Evolutionary conservation across 495 filamentous ascomycete species (phyloP).

Genomic region (Talaromyces wortmannii): DNA sequence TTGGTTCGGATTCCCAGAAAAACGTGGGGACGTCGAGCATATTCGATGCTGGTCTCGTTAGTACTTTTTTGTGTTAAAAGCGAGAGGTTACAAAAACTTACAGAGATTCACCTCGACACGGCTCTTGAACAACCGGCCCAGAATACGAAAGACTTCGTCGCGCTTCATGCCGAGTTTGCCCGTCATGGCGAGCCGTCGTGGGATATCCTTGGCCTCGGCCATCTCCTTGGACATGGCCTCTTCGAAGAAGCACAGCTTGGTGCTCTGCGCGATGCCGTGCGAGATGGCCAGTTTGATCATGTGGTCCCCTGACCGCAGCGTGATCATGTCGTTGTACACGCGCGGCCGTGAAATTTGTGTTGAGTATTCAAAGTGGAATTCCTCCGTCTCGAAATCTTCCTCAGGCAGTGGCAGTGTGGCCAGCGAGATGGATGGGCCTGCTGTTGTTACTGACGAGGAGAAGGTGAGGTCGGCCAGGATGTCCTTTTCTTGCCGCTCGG

Average conservation of each 20-base stretch:
- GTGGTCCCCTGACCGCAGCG: conserved; percentile 85
- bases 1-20: conserved; percentile 97
- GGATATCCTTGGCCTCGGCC: conserved; percentile 85
- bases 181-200: conserved; percentile 78
- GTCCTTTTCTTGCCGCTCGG: conserved; percentile 91
- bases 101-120: conserved; percentile 97
- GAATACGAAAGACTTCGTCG: conserved; percentile 84
- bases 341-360: conserved; percentile 74
- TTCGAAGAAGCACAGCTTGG: conserved; percentile 94
- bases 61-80: background rate
- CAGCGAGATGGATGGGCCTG: conserved; percentile 47
- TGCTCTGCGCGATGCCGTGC: conserved; percentile 96
- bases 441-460: conserved; percentile 49
- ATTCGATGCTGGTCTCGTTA: conserved; percentile 64
- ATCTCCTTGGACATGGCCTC: conserved; percentile 94
- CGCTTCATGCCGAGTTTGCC: conserved; percentile 88
- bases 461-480: conserved; percentile 94
- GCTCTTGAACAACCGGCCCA: conserved; percentile 85
- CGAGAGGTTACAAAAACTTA: conserved; percentile 37
- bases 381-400: conserved; percentile 93
- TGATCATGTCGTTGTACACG: conserved; percentile 99
- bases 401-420: conserved; percentile 66
- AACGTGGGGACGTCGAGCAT: conserved; percentile 97
- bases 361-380: conserved; percentile 98
- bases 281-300: conserved; percentile 98